These are phyloP conservation scores for Exsudoporus floridanus DNA, from an alignment of 1,284 basidiomycete species.

Conservation along the genomic window DNA sequence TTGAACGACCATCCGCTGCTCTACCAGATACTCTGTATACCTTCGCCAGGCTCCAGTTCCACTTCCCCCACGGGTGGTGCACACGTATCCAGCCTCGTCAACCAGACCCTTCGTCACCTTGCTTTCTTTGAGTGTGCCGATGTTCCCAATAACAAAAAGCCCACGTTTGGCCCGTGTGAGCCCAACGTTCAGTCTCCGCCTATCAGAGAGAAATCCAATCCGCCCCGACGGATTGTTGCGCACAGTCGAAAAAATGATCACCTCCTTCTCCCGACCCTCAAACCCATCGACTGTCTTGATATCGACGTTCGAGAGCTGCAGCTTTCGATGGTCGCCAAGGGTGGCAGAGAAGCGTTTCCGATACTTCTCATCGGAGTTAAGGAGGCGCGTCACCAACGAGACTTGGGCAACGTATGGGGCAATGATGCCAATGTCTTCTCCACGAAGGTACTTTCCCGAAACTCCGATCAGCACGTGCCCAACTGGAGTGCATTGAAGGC, in stretches of 20 bases:
- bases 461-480: slow-evolving; percentile 20
- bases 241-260: slow-evolving; percentile 89
- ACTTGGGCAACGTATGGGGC: slow-evolving; percentile 86
- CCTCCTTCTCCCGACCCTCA: slow-evolving; percentile 90
- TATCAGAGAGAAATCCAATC: slow-evolving; percentile 90
- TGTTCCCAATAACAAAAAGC: slow-evolving; percentile 78
- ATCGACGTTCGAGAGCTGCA: slow-evolving; percentile 67
- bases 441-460: slow-evolving; percentile 52
- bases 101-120: slow-evolving; percentile 31
- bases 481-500: slow-evolving; percentile 4
- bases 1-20: slow-evolving; percentile 51
- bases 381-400: slow-evolving; percentile 60
- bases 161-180: slow-evolving; percentile 83
- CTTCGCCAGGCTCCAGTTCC: slow-evolving; percentile 59
- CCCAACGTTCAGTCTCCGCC: slow-evolving; percentile 83
- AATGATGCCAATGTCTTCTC: slow-evolving; percentile 82
- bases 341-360: slow-evolving; percentile 52
- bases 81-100: slow-evolving; percentile 13
- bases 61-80: slow-evolving; percentile 36
- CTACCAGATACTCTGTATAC: slow-evolving; percentile 55
- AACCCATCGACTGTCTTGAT: slow-evolving; percentile 92
- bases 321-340: slow-evolving; percentile 63
- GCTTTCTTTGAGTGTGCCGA: slow-evolving; percentile 62
- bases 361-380: slow-evolving; percentile 54
- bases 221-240: slow-evolving; percentile 72